Percentiles rank a stretch among this genome's conserved stretches.
phyloP scores from a whole-genome alignment of 257 asterid species.

The Solanum paucissectum region DNA sequence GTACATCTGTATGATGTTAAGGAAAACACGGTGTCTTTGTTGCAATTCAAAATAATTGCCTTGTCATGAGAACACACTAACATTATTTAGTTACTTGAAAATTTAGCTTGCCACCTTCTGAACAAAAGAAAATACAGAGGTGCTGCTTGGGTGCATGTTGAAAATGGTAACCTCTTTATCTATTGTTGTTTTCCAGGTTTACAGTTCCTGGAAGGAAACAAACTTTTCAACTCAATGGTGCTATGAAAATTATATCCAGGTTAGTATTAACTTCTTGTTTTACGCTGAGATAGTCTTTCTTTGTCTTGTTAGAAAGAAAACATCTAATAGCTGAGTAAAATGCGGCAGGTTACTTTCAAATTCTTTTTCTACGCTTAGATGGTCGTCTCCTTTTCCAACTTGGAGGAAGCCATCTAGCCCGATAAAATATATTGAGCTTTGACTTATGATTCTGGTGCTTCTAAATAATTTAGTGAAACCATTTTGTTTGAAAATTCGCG shows the following conservation, averaged over 20 bases:
- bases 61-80: background rate
- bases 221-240: constrained; percentile 90
- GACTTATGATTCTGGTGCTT: background rate
- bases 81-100: background rate
- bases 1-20: background rate
- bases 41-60: background rate
- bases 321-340: background rate
- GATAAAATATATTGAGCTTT: background rate
- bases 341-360: background rate
- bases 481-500: background rate
- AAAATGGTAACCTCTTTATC: background rate
- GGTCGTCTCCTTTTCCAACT: background rate
- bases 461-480: background rate
- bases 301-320: background rate
- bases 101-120: background rate
- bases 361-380: background rate
- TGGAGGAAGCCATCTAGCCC: background rate
- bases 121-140: background rate
- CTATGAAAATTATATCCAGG: constrained; percentile 88
- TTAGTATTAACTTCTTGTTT: constrained; percentile 6
- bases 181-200: constrained; percentile 33
- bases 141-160: background rate
- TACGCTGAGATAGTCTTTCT: background rate
- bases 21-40: background rate
- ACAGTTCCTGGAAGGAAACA: constrained; percentile 83